These are phyloP conservation scores for Withania somnifera DNA, from an alignment of 305 asterid genomes.

Conservation along the genomic window DNA sequence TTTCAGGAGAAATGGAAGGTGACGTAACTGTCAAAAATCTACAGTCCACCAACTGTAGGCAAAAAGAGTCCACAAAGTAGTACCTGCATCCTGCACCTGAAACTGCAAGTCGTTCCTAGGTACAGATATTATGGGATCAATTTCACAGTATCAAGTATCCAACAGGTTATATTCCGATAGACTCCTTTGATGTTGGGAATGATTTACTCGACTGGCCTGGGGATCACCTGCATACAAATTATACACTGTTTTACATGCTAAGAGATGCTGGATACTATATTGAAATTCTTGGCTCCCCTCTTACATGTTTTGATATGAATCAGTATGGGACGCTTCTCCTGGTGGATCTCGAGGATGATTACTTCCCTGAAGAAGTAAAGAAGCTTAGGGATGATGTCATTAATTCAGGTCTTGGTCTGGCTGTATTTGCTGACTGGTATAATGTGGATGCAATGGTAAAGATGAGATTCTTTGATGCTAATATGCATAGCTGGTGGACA, in stretches of 20 bases:
- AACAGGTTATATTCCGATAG: slow-evolving; percentile 94
- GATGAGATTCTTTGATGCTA: slow-evolving; percentile 88
- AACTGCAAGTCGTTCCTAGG: slow-evolving; percentile 72
- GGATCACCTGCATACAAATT: slow-evolving; percentile 87
- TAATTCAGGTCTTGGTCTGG: slow-evolving; percentile 63
- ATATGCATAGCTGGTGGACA: slow-evolving; percentile 96
- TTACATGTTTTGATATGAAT: slow-evolving; percentile 82
- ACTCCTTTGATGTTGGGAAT: slow-evolving; percentile 88
- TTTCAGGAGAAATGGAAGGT: slow-evolving; percentile 90
- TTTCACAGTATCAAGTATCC: slow-evolving; percentile 95
- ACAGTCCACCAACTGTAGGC: slow-evolving; percentile 73
- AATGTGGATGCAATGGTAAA: slow-evolving; percentile 88
- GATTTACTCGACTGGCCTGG: slow-evolving; percentile 99
- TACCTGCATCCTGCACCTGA: slow-evolving; percentile 63
- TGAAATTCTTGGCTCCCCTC: slow-evolving; percentile 85
- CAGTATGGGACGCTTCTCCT: slow-evolving; percentile 77
- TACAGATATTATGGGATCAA: slow-evolving; percentile 89
- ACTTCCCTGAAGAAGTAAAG: slow-evolving; percentile 59
- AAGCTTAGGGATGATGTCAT: slow-evolving; percentile 68
- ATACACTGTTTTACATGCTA: slow-evolving; percentile 75
- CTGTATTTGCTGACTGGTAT: slow-evolving; percentile 93
- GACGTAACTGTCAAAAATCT: slow-evolving; percentile 60
- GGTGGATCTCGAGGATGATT: slow-evolving; percentile 93
- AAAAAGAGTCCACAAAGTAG: slow-evolving; percentile 50
- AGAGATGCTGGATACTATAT: slow-evolving; percentile 89